Evolutionary conservation across 352 stramenopile genomes (phyloP).

Genomic region (Aphanomyces cochlioides): DNA sequence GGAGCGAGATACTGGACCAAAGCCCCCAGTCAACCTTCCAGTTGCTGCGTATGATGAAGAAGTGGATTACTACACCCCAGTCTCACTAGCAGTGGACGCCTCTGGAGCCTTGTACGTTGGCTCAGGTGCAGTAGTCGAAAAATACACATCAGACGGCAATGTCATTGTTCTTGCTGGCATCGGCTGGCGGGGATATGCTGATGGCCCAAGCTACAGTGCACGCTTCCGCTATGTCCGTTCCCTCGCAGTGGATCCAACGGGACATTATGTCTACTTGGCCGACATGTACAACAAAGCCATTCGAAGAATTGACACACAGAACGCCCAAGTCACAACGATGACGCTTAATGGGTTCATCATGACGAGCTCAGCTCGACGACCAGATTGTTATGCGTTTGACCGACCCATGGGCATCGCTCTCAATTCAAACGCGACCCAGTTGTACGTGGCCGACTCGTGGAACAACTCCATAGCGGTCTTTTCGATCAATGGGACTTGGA

Average conservation of each 20-base stretch:
- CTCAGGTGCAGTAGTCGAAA: conserved; percentile 10
- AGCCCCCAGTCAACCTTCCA: background rate
- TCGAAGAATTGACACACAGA: conserved; percentile 20
- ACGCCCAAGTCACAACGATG: conserved; percentile 6
- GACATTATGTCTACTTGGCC: conserved; percentile 18
- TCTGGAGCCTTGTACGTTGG: conserved; percentile 13
- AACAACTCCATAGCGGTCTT: conserved; percentile 8
- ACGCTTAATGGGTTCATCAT: background rate
- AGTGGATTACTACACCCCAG: conserved; percentile 9
- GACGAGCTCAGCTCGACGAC: conserved; percentile 9
- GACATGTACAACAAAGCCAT: conserved; percentile 30
- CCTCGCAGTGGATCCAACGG: conserved; percentile 12
- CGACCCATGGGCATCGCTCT: conserved; percentile 15
- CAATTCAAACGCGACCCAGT: conserved; percentile 3
- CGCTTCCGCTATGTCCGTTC: conserved; percentile 24
- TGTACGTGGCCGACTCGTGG: conserved; percentile 21
- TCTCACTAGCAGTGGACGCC: conserved; percentile 22
- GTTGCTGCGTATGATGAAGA: conserved; percentile 14
- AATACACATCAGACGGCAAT: conserved; percentile 3
- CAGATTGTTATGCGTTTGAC: conserved; percentile 12
- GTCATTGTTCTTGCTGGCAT: conserved; percentile 11
- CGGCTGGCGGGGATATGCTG: conserved; percentile 23
- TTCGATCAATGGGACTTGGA: conserved; percentile 18
- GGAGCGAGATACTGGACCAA: background rate
- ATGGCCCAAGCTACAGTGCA: conserved; percentile 5